Percentiles rank a stretch among this genome's conserved stretches.
These are phyloP conservation scores for Corrigiola litoralis DNA, from an alignment of 179 eudicot genomes.

Conservation along the genomic window DNA sequence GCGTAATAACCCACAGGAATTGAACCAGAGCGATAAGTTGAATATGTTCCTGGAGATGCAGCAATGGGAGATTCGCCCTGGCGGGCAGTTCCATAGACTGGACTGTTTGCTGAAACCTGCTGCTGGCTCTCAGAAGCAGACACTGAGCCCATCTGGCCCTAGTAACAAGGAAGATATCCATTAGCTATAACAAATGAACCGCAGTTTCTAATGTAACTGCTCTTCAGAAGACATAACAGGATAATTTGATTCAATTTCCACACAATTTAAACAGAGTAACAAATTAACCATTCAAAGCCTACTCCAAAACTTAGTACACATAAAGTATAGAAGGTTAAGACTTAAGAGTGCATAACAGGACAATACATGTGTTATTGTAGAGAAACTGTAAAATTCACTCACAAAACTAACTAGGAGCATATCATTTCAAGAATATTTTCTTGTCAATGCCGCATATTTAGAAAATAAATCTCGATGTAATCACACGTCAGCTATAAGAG, in stretches of 20 bases:
- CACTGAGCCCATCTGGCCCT: conserved; percentile 81
- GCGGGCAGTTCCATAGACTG: conserved; percentile 43
- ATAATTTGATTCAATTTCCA: background rate
- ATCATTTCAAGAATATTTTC: background rate
- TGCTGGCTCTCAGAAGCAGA: conserved; percentile 64
- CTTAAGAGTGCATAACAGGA: background rate
- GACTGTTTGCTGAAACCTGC: conserved; percentile 49
- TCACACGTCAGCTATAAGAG: background rate
- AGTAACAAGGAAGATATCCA: background rate
- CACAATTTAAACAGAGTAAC: no score
- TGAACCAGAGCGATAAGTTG: conserved; percentile 60
- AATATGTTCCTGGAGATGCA: conserved; percentile 47
- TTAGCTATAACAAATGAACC: background rate
- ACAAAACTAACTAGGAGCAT: no score
- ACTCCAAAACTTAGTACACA: no score
- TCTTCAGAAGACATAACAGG: background rate
- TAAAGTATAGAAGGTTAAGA: no score
- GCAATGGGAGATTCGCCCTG: conserved; percentile 50
- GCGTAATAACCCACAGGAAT: conserved; percentile 70
- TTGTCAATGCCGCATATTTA: background rate
- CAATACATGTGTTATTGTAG: no score
- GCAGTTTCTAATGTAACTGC: background rate
- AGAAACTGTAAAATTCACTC: no score
- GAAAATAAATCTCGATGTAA: background rate
- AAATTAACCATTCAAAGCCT: no score